Evolutionary conservation across 1,284 basidiomycete species (phyloP), one percentile per base, ranked within the genome.

Genomic region (Cerrena zonata): DNA sequence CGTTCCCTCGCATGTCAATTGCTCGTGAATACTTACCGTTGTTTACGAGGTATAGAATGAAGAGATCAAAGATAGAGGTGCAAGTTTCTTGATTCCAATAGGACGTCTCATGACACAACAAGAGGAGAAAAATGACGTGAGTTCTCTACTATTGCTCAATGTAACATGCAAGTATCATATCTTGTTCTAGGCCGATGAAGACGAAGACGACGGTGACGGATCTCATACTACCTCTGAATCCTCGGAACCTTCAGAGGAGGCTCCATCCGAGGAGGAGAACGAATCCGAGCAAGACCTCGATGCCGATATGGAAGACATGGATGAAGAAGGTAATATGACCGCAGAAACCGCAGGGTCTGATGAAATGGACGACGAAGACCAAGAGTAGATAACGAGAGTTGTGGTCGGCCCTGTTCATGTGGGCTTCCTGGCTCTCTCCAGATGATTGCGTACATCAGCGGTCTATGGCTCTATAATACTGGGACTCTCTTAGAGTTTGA

Each of bases 61-160:
- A 15, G 70, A 71, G 44, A 78, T 89, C 22, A 78, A 77, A 56
- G 80, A 80, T 53, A 75, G 86, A 40, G 88, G 89, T 10, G 82
- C 75, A 54, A 73, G 66, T 50, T 89, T 80, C 62, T 71, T 88
- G 22, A 74, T 90, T 22, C 86, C 88, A 4, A 82, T 89, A 46
- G 88, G 88, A 4, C 77, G 80, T 41, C 74, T 75, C 43, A 71
- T 84, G 51, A 91, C 88, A 10, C 79, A 84, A 55, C 77, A 84
- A 55, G 88, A 91, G 61, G 88, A 91, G 67, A 88, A 86, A 69
- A 89, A 88, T 60, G 89, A 91, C 61, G 88, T 89, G 52, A 51
- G 80, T 69, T 25, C 36, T 13, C 44, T 23, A 51, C 40, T 48
- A 26, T 26, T 36, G 51, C 26, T 40, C 25, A n/a, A 25, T 47